A percentile compares a stretch with the other conserved stretches of the same genome.
Evolutionary conservation across 2,329 filamentous ascomycete species (phyloP).

Genomic region (Ophiostoma quercus): DNA sequence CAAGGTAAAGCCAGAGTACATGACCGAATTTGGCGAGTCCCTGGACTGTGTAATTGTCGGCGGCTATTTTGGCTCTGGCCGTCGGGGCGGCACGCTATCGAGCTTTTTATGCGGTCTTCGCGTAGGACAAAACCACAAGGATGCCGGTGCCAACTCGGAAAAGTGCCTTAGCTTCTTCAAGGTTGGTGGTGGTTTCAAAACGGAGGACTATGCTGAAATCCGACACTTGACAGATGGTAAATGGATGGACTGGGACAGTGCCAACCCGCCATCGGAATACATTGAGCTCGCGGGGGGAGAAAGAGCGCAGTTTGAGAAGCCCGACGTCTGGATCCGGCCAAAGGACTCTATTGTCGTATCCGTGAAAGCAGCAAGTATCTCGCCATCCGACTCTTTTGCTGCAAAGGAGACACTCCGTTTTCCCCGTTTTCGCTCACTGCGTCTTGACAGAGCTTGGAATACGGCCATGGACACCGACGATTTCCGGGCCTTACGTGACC

Average conservation of each 20-base stretch:
- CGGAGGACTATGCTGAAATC: conserved; percentile 78
- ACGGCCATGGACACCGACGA: conserved; percentile 71
- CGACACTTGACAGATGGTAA: conserved; percentile 82
- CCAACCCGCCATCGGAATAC: conserved; percentile 68
- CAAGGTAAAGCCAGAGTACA: conserved; percentile 98
- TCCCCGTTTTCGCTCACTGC: conserved; percentile 76
- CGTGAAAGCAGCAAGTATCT: conserved; percentile 80
- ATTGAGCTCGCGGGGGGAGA: conserved; percentile 78
- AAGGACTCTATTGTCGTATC: conserved; percentile 81
- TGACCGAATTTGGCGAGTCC: conserved; percentile 91
- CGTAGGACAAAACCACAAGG: conserved; percentile 62
- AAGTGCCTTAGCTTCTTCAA: conserved; percentile 95
- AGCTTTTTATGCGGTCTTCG: conserved; percentile 88
- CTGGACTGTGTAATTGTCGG: conserved; percentile 87
- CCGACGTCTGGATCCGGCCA: conserved; percentile 90
- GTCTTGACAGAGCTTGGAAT: conserved; percentile 80
- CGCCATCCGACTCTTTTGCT: conserved; percentile 70
- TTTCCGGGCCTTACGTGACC: conserved; percentile 65
- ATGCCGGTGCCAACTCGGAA: conserved; percentile 56
- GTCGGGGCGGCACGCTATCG: conserved; percentile 73
- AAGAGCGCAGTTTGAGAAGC: conserved; percentile 63
- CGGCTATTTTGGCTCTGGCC: conserved; percentile 86
- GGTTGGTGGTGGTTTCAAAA: conserved; percentile 88
- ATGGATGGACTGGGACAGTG: conserved; percentile 79
- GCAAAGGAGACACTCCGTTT: conserved; percentile 77